Percentiles rank a stretch among this genome's conserved stretches.
phyloP scores from a whole-genome alignment of 1,139 yeast genomes.

The Pichia cactophila region DNA sequence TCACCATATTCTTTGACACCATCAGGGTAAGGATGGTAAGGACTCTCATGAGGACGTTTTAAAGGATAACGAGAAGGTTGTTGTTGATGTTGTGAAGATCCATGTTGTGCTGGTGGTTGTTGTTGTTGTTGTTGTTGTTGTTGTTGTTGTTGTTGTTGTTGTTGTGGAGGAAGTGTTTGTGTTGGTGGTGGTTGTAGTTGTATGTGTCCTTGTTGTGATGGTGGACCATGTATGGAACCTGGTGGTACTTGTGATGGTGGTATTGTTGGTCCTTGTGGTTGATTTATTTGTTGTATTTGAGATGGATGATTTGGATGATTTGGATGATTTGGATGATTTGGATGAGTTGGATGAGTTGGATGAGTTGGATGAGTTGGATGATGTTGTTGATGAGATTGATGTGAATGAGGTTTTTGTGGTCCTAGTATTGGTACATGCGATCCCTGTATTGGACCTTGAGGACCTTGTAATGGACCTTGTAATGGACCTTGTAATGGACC shows the following conservation, averaged over 20 bases:
- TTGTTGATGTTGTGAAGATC: background rate
- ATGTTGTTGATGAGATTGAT: background rate
- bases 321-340: background rate
- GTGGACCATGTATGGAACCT: too few relatives aligned
- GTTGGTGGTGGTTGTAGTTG: background rate
- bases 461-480: background rate
- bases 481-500: too few relatives aligned
- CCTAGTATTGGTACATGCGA: too few relatives aligned
- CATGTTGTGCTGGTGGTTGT: background rate
- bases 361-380: background rate
- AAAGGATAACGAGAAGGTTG: too few relatives aligned
- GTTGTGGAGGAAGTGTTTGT: background rate
- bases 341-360: background rate
- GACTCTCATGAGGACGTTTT: background rate
- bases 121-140: background rate
- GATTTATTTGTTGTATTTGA: background rate
- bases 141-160: background rate
- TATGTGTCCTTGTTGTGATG: background rate
- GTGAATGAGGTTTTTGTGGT: background rate
- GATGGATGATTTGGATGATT: background rate
- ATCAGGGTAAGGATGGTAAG: background rate
- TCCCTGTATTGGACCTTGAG: background rate
- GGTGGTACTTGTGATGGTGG: background rate
- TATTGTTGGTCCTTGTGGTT: background rate
- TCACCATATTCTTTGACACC: slow-evolving; percentile 46